A percentile compares a stretch with the other conserved stretches of the same genome.
Evolutionary conservation across 257 asterid genomes (phyloP).

Genomic region (Ehretia macrophylla): DNA sequence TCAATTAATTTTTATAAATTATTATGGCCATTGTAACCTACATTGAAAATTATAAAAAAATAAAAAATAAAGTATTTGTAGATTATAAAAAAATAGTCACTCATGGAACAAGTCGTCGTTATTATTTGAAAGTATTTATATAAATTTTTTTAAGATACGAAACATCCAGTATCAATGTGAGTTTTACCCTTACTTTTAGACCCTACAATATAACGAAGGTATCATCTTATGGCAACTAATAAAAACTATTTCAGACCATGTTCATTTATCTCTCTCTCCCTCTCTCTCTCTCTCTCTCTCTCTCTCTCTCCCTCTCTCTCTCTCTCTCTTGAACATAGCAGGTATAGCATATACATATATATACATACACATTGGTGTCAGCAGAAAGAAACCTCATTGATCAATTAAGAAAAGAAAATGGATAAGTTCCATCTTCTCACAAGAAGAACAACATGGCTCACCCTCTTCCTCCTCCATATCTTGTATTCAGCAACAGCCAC

Average conservation of each 20-base stretch:
- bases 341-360: not conserved
- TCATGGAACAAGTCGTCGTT: too few species aligned
- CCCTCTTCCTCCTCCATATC: slow-evolving; percentile 25
- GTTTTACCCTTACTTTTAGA: too few species aligned
- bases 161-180: too few species aligned
- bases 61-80: not conserved
- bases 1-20: too few species aligned
- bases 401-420: slow-evolving; percentile 21
- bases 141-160: too few species aligned
- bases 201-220: too few species aligned
- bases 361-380: not conserved
- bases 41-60: not conserved
- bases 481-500: slow-evolving; percentile 17
- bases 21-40: too few species aligned
- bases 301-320: slow-evolving; percentile 10
- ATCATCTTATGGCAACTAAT: too few species aligned
- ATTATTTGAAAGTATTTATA: too few species aligned
- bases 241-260: slow-evolving; percentile 22
- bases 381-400: not conserved
- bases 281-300: slow-evolving; percentile 12
- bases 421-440: slow-evolving; percentile 28
- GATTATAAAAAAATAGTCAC: too few species aligned
- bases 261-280: slow-evolving; percentile 12
- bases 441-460: not conserved
- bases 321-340: not conserved